Evolutionary conservation across 2,329 filamentous ascomycete genomes (phyloP), one percentile per base, ranked within the genome.

Genomic region (Ophiostoma ips): DNA sequence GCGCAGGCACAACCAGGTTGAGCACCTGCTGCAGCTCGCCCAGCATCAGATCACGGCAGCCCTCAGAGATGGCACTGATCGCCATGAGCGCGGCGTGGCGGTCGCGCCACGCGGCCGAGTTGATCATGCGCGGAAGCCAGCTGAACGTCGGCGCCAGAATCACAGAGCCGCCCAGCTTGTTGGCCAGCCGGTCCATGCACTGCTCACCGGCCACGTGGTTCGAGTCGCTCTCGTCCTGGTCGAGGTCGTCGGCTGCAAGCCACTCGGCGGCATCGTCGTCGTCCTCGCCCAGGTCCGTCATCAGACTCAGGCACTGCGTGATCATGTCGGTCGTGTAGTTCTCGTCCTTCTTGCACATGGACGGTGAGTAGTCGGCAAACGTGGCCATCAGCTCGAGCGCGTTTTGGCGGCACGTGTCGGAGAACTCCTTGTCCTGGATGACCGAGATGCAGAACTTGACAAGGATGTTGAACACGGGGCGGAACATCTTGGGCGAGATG

Each of bases 121-220:
- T 87, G 81, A 96, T 94, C 92, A 98, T 98, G 55, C 88, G 79
- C 10, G 92, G 92, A 36, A 98, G 79, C 92, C 92, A 98, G 64
- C 84, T 84, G 68, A 96, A 98, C 0, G 90, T 96, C 1, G 89
- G 89, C 30, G 86, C 86, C 18, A 98, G 72, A 51, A 98, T 84
- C n/a, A 85, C 82, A 60, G 86, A 76, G n/a, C 92, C 92, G 51
- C 92, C 92, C 34, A 98, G 83, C 67, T 95, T 95, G 72, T 96
- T 98, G 50, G 92, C 90, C 49, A 98, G 73, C 52, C 92, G 81
- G 64, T 98, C 92, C 90, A 98, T 96, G 58, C 87, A 94, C 67
- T 98, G 92, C 67, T 98, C 92, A 53, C 92, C 92, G 40, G 90
- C 92, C 56, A 98, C 89, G 62, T 98, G 92, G 64, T 98, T 98